Evolutionary conservation across 2,329 filamentous ascomycete genomes (phyloP), one percentile per base, ranked within the genome.

Genomic region (Mollisiaceae sp.): DNA sequence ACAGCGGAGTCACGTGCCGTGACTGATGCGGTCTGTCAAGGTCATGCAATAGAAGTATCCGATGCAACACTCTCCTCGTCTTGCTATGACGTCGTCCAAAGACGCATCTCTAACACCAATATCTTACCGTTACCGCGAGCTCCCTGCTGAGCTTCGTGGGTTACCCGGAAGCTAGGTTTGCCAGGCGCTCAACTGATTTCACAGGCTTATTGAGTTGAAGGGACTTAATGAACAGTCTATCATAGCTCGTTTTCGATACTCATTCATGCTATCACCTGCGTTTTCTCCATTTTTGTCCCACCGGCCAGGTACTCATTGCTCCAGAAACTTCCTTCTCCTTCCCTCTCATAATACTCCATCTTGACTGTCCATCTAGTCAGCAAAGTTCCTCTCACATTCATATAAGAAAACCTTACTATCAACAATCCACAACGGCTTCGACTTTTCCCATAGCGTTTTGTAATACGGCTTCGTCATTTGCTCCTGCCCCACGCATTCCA

Each of bases 321-420:
- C 50, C 52, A 65, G 4, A 43, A 22, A 41, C 39, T 52, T 8
- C 63, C 63, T n/a, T 65, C 63, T 4, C 63, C 54, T 45, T 65
- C 63, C 27, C 63, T 47, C 43, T 65, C 59, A 20, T 62, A 65
- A 41, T 65, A 65, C 41, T 65, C 59, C 9, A 62, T 58, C 18
- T 59, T 54, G 20, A 61, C 63, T 61, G 32, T n/a, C 20, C 4
- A 15, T 15, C 6, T 5, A n/a, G 41, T 38, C 32, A 27, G 22
- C 6, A 36, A 45, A 27, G 2, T 2, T 36, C n/a, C 38, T 43
- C 35, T 35, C 18, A 27, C 8, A 58, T 22, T n/a, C 3, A 22
- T 4, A 5, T 22, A 24, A 11, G n/a, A 14, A 8, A 22, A 5
- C 39, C 32, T 57, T 15, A 57, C 55, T 38, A 11, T 57, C 55